A percentile compares a stretch with the other conserved stretches of the same genome.
Evolutionary conservation across 345 rosid genomes (phyloP).

Genomic region (Alliaria petiolata): DNA sequence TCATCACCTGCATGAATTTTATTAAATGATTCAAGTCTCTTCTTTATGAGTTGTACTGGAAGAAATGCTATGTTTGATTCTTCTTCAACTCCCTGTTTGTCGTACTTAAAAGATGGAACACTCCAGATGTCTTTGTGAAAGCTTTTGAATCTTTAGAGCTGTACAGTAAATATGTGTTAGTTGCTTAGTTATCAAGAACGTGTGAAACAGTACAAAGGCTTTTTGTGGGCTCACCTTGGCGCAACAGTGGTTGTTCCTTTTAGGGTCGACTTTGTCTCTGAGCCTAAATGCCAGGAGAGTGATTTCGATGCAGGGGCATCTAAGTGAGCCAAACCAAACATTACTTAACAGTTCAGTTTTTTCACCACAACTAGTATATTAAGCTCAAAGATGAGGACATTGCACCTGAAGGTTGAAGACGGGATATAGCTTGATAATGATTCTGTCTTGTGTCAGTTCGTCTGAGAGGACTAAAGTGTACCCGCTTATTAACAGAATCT

Average conservation of each 20-base stretch:
- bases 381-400: slow-evolving; percentile 5
- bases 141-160: slow-evolving; percentile 54
- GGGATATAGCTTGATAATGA: slow-evolving; percentile 61
- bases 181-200: slow-evolving; percentile 4
- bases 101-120: slow-evolving; percentile 77
- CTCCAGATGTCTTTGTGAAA: slow-evolving; percentile 43
- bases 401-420: slow-evolving; percentile 87
- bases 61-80: slow-evolving; percentile 3
- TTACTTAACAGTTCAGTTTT: slow-evolving; percentile 7
- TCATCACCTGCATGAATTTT: slow-evolving; percentile 55
- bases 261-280: slow-evolving; percentile 77
- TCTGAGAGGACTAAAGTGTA: slow-evolving; percentile 79
- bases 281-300: slow-evolving; percentile 96
- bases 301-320: slow-evolving; percentile 85
- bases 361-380: neutral
- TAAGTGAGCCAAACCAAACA: slow-evolving; percentile 28
- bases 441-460: slow-evolving; percentile 65
- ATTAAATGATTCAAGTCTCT: neutral
- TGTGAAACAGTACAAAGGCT: neutral
- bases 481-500: slow-evolving; percentile 90
- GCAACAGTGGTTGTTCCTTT: slow-evolving; percentile 51
- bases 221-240: slow-evolving; percentile 44
- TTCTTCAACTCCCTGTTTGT: neutral
- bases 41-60: neutral
- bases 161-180: slow-evolving; percentile 28